These are phyloP conservation scores for Pseudognaphalium luteoalbum DNA, from an alignment of 129 eudicot species.

Conservation along the genomic window DNA sequence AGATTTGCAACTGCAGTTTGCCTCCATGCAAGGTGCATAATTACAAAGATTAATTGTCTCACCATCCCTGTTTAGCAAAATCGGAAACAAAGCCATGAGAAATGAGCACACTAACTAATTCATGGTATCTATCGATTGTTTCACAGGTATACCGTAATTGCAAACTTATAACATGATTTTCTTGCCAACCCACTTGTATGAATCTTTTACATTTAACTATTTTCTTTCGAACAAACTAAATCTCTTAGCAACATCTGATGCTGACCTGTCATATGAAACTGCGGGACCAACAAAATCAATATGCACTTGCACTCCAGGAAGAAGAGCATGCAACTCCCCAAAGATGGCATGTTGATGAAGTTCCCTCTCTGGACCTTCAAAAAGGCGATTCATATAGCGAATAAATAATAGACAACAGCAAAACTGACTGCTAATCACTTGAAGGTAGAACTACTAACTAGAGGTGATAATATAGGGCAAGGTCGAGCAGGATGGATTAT, in stretches of 20 bases:
- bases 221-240: constrained; percentile 7
- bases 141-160: not conserved
- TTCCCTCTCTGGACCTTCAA: constrained; percentile 83
- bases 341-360: constrained; percentile 69
- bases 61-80: constrained; percentile 58
- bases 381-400: constrained; percentile 12
- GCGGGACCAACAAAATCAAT: constrained; percentile 82
- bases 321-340: constrained; percentile 79
- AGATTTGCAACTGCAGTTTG: constrained; percentile 58
- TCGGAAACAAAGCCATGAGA: not conserved
- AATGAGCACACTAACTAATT: not conserved
- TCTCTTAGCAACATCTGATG: not conserved
- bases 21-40: constrained; percentile 66
- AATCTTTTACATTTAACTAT: not conserved
- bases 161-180: not conserved
- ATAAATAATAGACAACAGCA: constrained; percentile 10
- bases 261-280: constrained; percentile 61
- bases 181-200: not conserved
- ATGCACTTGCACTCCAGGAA: constrained; percentile 57
- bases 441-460: not conserved
- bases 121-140: not conserved
- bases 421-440: constrained; percentile 7
- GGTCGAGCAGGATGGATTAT: not conserved
- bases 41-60: constrained; percentile 49
- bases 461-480: not conserved